Percentiles rank a stretch among this genome's conserved stretches.
Evolutionary conservation across 176 grass and related monocot species (phyloP).

Genomic region (Oryza meyeriana): DNA sequence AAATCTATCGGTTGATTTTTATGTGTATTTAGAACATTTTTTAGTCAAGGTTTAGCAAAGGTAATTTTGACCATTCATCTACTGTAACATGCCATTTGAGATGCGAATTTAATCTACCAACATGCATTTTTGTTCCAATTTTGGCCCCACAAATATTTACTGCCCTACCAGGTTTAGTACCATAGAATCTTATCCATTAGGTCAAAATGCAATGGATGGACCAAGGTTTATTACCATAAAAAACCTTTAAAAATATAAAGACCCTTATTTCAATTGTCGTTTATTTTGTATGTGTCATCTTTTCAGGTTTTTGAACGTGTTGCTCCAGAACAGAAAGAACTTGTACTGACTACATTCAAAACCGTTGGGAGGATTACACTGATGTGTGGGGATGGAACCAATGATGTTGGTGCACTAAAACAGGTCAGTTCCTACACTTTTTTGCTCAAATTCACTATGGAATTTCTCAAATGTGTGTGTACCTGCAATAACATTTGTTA

Average conservation of each 20-base stretch:
- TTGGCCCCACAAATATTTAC: neutral
- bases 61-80: neutral
- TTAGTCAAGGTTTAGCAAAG: neutral
- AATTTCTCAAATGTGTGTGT: neutral
- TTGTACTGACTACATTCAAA: constrained; percentile 96
- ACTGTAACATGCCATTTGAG: neutral
- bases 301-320: constrained; percentile 96
- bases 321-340: constrained; percentile 99
- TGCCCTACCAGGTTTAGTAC: neutral
- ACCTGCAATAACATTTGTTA: neutral
- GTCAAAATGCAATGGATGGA: neutral
- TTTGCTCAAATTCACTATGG: constrained; percentile 3
- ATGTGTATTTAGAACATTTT: neutral
- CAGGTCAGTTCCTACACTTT: constrained; percentile 50
- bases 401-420: constrained; percentile 98
- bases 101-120: neutral
- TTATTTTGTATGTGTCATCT: neutral
- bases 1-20: neutral
- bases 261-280: constrained; percentile 17
- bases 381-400: constrained; percentile 99
- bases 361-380: constrained; percentile 91
- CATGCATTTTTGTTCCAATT: neutral
- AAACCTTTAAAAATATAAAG: constrained; percentile 14
- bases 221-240: neutral
- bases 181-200: neutral